Conservation (phyloP, 768 basidiomycete species). For the Agrocybe pediades region DNA sequence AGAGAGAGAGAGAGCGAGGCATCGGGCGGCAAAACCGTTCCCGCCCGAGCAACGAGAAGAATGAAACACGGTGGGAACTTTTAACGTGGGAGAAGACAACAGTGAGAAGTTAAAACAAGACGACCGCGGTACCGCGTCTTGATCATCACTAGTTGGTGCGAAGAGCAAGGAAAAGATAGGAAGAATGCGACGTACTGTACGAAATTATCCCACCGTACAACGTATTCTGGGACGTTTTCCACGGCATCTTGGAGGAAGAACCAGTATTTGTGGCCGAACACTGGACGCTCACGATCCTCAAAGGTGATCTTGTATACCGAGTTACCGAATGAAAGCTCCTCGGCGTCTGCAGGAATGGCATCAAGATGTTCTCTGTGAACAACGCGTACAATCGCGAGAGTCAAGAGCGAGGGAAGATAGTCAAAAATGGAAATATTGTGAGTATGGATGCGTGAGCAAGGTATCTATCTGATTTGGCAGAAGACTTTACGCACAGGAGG, state of each 20-base stretch:
- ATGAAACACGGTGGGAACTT: background rate
- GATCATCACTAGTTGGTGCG: background rate
- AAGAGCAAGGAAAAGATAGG: background rate
- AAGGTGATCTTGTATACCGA: conserved; percentile 88
- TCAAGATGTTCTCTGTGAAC: conserved; percentile 67
- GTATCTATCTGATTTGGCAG: background rate
- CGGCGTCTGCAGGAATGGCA: conserved; percentile 60
- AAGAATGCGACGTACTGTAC: conserved; percentile 64
- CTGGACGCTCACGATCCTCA: conserved; percentile 62
- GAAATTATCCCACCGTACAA: conserved; percentile 96
- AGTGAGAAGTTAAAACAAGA: background rate
- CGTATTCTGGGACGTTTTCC: conserved; percentile 95
- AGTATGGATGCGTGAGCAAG: conserved; percentile 9
- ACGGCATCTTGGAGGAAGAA: conserved; percentile 96
- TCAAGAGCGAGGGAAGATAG: background rate
- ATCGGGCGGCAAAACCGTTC: background rate
- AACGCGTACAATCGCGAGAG: conserved; percentile 1
- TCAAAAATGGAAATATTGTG: background rate
- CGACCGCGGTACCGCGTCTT: background rate
- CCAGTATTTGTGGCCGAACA: conserved; percentile 91
- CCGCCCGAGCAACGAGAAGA: background rate
- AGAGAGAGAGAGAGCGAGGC: background rate
- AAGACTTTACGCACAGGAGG: conserved; percentile 63
- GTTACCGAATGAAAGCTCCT: conserved; percentile 87
- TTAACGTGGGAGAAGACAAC: background rate